Base-by-base conservation (phyloP, 768 basidiomycete genomes). In the Lentinula raphanica region DNA sequence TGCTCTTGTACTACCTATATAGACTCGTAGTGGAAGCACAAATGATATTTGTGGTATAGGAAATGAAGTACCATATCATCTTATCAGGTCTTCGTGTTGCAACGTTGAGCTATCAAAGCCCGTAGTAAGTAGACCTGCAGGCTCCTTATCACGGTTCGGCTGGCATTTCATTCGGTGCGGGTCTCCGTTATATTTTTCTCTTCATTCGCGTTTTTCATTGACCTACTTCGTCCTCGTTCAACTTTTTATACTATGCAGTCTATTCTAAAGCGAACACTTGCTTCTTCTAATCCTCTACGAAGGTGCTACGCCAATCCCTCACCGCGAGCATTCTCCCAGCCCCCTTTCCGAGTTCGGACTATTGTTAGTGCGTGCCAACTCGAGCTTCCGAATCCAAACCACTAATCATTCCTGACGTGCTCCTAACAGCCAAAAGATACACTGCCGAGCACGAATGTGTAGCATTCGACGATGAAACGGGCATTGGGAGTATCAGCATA, bases 401-500 rank as follows among this genome's bases (percentile, higher is more conserved):
- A 44, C 35, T 27, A 42, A n/a, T 17, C 27, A 8, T 27, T 40
- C n/a, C 21, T 32, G 15, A 44, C 36, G 1, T 32, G 19, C 36
- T 19, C 23, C 40, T 6, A 8, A 35, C 66, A 91, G 91, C 85
- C 40, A 88, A 86, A 71, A 82, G 80, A 65, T 99, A 87, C 74
- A 92, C 95, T 1, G 72, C 71, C 45, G 94, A 95, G 59, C 96
- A 99, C 71, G 96, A 99, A 76, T 82, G 85, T 56, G 80, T 98
- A 58, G 72, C 77, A 32, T 92, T 84, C 68, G 94, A 99, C 69
- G 82, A 89, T 58, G 68, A 74, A 39, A 89, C 89, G 19, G 84
- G 86, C 36, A 63, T 94, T 28, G 96, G 93, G 36, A 87, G 82
- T 7, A 79, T 98, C 44, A 83, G 84, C 42, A 91, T 99, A 68